Evolutionary conservation across 1,284 basidiomycete genomes (phyloP), one percentile per base, ranked within the genome.

Genomic region (Trametes pubescens): DNA sequence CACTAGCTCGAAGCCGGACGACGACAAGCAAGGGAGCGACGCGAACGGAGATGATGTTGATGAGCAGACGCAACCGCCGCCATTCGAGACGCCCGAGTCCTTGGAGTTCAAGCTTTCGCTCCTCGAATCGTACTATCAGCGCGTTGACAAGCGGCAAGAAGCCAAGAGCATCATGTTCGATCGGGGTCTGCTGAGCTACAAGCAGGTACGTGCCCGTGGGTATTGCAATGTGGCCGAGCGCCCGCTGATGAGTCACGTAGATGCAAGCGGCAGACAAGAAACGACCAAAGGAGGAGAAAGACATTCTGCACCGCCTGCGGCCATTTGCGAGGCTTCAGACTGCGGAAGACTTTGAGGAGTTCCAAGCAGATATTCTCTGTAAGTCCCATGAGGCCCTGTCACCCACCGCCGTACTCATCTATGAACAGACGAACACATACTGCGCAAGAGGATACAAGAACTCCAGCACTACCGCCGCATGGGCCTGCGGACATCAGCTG

Each of bases 241-340:
- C 37, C 44, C 43, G 22, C 48, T 66, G 40, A 66, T 51, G 34
- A 51, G 26, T 47, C 47, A 55, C 47, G 9, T 76, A 98, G 93
- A 93, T 95, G 80, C 90, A 93, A 82, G 92, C 93, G 10, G 86
- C 86, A 0, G 98, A 99, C 70, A 92, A 96, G 78, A 97, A 96
- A 75, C 84, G 94, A 22, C 86, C 88, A 16, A 93, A 94, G 72
- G 97, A 99, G 66, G 96, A 99, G 73, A 89, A 92, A 69, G 97
- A 99, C 67, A 88, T 99, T 59, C 77, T 96, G 22, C 89, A 94
- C 71, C 89, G 96, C 38, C 85, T 97, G 65, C 93, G 96, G 71
- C 95, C 96, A 18, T 98, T 99, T 77, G 90, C 97, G 26, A 90
- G 93, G 64, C 81, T 99, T 51, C 96, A 98, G 77, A 97, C 95